These are phyloP conservation scores for Sindora glabra DNA, from an alignment of 306 rosid species.

Conservation along the genomic window DNA sequence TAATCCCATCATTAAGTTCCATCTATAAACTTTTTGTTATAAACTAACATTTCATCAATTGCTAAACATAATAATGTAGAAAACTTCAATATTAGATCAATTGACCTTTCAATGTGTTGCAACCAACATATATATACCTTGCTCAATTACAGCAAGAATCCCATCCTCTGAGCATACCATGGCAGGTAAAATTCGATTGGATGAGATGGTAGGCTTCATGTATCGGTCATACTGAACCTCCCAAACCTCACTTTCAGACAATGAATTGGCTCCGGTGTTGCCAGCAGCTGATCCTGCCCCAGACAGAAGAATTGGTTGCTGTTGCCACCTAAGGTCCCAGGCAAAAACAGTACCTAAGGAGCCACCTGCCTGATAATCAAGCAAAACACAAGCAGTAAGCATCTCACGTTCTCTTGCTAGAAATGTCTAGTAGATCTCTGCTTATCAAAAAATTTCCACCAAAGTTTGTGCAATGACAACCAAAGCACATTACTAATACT, in stretches of 20 bases:
- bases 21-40: background rate
- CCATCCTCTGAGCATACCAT: conserved; percentile 95
- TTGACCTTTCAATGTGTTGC: conserved; percentile 4
- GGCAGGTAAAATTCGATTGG: conserved; percentile 65
- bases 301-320: conserved; percentile 77
- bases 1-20: conserved; percentile 2
- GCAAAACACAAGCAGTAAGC: conserved; percentile 1
- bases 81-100: background rate
- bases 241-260: conserved; percentile 95
- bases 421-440: background rate
- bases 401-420: background rate
- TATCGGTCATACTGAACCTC: conserved; percentile 81
- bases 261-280: conserved; percentile 28
- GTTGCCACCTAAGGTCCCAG: conserved; percentile 93
- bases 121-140: conserved; percentile 42
- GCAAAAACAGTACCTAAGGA: conserved; percentile 88
- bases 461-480: background rate
- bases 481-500: background rate
- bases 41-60: background rate
- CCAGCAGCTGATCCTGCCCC: conserved; percentile 48
- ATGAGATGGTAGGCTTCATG: conserved; percentile 57
- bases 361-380: conserved; percentile 65
- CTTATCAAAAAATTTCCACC: background rate
- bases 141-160: conserved; percentile 66
- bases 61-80: background rate